Base-by-base conservation (phyloP, 352 stramenopile species). In the Pythium monospermum region DNA sequence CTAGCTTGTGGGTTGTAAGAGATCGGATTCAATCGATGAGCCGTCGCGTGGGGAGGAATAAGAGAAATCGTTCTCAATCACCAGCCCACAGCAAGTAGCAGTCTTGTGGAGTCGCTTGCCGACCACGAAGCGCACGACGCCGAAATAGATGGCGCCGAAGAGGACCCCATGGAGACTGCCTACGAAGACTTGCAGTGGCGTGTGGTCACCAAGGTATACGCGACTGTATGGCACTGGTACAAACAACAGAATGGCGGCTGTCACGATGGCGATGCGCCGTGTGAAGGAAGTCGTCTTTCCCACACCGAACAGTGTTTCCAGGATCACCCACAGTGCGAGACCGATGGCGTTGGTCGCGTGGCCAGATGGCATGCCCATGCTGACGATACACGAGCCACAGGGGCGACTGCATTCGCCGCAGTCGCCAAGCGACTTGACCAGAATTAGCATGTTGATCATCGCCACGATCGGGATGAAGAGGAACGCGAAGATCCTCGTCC, bases 121-220 rank as follows among this genome's bases (percentile, higher is more conserved):
- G 0, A 85, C 27, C 7, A 64, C 26, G n/a, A 66, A 74, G 31
- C 71, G 73, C 37, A 74, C 36, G 28, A 74, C 36, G 23, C 67
- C 54, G 40, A 85, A 82, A 61, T 74, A 82, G 36, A 74, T 3
- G 18, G 71, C 44, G 3, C 58, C 66, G 16, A 79, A 55, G 16
- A 80, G 53, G 23, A 71, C 48, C 2, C 73, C 73, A 46, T 76
- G 28, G 6, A 43, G 50, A 26, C 53, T 60, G 40, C 73, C 73
- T 21, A 85, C 68, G 22, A 19, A 48, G 35, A 78, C 68, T 53
- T 85, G 73, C 33, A 82, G 49, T 18, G 45, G 39, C 32, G 70
- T 78, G 66, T 85, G 73, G 57, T 85, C 73, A 23, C 73, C 73
- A 33, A 85, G 33, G 53, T 85, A 80, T 47, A 82, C 46, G 54